Evolutionary conservation across 2,329 filamentous ascomycete species (phyloP), one percentile per base, ranked within the genome.

Genomic region (Cercospora janseana): DNA sequence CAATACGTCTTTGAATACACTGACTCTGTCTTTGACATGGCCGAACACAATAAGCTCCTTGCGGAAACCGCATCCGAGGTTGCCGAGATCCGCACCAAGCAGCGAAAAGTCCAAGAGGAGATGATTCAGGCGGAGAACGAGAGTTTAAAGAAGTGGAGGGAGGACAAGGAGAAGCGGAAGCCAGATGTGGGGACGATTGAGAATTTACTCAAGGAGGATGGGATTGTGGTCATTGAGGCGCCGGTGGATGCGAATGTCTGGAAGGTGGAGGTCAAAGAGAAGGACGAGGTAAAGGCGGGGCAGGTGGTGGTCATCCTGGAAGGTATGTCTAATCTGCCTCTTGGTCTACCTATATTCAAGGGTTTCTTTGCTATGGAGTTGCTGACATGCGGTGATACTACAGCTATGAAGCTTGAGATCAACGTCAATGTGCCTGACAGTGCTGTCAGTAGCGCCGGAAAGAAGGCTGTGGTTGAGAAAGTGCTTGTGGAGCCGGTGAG

Each of bases 1-100:
- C 64, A 70, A 35, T 82, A 80, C 51, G 64, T 74, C 40, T 81
- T 77, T 60, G 65, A 78, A 47, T 76, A 70, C 60, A 72, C 79
- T 45, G 65, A 75, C 1, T 66, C 71, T 0, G 67, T 71, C 16
- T 81, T 81, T 52, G 79, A 81, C 51, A 80, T 82, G 76, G 72
- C 65, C 4, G 72, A 73, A 51, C 78, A 81, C 60, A 80, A 81
- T 49, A 57, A 64, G 44, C 56, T 81, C 40, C 68, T 81, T 7
- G 55, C 58, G 2, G 66, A 70, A 2, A 79, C 75, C 1, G 65
- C 58, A 18, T 70, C 72, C 1, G 78, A 81, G 58, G 77, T 79
- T 1, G 63, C 59, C 20, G 58, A 62, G 7, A 75, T 80, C 12
- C 67, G 74, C 15, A 60, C 62, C 24, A 69, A 66, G 49, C 78